Base-by-base conservation (phyloP, 2,329 filamentous ascomycete genomes). In the Mollisia scopiformis region DNA sequence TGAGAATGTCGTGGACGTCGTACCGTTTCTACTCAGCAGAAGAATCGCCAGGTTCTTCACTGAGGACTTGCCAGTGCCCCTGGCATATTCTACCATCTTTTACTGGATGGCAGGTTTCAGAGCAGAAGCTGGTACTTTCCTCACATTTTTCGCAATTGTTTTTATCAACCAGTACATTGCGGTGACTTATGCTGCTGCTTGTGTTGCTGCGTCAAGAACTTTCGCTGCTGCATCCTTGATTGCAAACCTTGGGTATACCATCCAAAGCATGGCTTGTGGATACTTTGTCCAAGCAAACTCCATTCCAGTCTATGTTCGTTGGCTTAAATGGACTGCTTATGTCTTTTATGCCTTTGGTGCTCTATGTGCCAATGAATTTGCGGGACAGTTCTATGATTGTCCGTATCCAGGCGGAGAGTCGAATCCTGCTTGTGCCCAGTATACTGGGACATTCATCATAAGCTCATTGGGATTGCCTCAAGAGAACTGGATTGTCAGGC, bases 91-190 rank as follows among this genome's bases (percentile, higher is more conserved):
- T 6, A 75, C 87, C 1, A 88, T 93, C 7, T 88, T 87, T 70
- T 93, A 93, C 73, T 93, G 91, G 72, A 92, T 93, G 88, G 84
- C 86, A 6, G 89, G 89, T 0, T 91, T 92, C 66, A 84, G 90
- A 50, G 79, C 82, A 2, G 82, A 87, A 8, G 84, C 81, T 0
- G 75, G 70, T 1, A 84, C 88, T 57, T 93, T 92, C 73, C 87
- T 93, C 60, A 86, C 82, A 0, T 93, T 92, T 76, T 88, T 93
- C 65, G 78, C 82, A 2, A 80, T 92, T 37, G 83, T 87, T 0
- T 73, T 93, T 4, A 73, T 93, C 2, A 87, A 86, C 47, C 90
- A 93, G 61, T 92, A 91, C 65, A 87, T 91, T 35, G 85, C 89
- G 1, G 84, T 93, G 10, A 89, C 85, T 0, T 89, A 90, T 68